Evolutionary conservation across 305 asterid species (phyloP).

Genomic region (Fraxinus sp.): DNA sequence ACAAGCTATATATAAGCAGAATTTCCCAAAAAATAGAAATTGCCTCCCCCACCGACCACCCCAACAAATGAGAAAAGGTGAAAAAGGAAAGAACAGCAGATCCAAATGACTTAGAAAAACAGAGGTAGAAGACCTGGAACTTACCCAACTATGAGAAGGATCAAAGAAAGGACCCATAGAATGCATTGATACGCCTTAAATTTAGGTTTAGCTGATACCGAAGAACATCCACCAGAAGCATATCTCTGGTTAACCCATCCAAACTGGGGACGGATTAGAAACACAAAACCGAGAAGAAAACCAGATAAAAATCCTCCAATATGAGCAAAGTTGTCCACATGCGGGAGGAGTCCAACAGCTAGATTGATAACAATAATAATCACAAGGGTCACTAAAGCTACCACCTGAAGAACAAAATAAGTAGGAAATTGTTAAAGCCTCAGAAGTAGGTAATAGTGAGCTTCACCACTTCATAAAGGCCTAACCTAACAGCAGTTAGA

Average conservation of each 20-base stretch:
- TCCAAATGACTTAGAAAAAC: neutral
- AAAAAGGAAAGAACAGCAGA: neutral
- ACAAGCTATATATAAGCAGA: neutral
- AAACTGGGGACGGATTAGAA: slow-evolving; percentile 59
- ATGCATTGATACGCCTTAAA: slow-evolving; percentile 53
- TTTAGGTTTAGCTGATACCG: slow-evolving; percentile 39
- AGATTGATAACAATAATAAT: slow-evolving; percentile 47
- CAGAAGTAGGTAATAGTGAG: neutral
- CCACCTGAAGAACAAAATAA: slow-evolving; percentile 34
- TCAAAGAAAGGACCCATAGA: slow-evolving; percentile 50
- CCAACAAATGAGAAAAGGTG: neutral
- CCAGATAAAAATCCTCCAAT: slow-evolving; percentile 63
- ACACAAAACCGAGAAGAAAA: slow-evolving; percentile 56
- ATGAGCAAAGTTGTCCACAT: slow-evolving; percentile 62
- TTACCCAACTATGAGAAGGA: slow-evolving; percentile 51
- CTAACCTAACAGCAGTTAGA: neutral
- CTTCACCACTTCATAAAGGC: neutral
- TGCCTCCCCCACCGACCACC: neutral
- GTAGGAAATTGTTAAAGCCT: neutral
- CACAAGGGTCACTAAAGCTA: slow-evolving; percentile 52
- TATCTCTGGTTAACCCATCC: slow-evolving; percentile 65
- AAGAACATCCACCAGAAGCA: slow-evolving; percentile 32
- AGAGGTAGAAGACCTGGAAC: slow-evolving; percentile 3
- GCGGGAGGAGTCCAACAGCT: slow-evolving; percentile 61
- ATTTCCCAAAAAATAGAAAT: neutral